Evolutionary conservation across 768 basidiomycete genomes (phyloP).

Genomic region (Tulasnella sp.): DNA sequence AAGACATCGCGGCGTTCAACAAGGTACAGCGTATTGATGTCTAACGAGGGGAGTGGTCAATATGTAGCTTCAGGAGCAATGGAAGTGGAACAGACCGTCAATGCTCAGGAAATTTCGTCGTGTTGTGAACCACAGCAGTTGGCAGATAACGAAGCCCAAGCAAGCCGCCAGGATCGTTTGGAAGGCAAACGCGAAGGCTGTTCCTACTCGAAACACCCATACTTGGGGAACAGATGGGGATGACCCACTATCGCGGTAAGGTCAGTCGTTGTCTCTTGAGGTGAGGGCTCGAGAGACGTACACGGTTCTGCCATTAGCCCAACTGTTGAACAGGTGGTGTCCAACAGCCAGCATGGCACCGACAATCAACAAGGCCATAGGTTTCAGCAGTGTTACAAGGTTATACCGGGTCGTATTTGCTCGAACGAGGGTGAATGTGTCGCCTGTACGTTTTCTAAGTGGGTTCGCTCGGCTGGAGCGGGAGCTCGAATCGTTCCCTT

Average conservation of each 20-base stretch:
- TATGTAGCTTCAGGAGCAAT: not conserved
- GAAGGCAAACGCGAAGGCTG: not conserved
- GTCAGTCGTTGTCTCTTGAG: not conserved
- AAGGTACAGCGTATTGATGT: not conserved
- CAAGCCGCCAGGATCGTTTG: not conserved
- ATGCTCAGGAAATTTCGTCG: not conserved
- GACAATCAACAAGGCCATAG: not conserved
- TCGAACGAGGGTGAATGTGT: no score
- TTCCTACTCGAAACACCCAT: not conserved
- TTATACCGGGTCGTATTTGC: not conserved
- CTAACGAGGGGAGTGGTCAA: not conserved
- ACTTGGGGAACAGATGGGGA: not conserved
- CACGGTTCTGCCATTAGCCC: not conserved
- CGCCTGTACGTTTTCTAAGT: no score
- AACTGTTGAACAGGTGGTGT: not conserved
- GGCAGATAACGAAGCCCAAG: not conserved
- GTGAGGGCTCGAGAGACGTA: not conserved
- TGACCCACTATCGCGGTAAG: not conserved
- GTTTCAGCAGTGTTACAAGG: not conserved
- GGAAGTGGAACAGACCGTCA: not conserved
- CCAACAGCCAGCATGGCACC: not conserved
- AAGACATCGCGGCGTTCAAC: not conserved
- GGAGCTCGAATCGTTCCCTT: no score
- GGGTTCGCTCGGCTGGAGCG: no score
- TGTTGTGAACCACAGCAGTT: not conserved